A percentile compares a stretch with the other conserved stretches of the same genome.
Conservation (phyloP, 192 early-diverging fungal genomes). For the Spizellomyces sp. region DNA sequence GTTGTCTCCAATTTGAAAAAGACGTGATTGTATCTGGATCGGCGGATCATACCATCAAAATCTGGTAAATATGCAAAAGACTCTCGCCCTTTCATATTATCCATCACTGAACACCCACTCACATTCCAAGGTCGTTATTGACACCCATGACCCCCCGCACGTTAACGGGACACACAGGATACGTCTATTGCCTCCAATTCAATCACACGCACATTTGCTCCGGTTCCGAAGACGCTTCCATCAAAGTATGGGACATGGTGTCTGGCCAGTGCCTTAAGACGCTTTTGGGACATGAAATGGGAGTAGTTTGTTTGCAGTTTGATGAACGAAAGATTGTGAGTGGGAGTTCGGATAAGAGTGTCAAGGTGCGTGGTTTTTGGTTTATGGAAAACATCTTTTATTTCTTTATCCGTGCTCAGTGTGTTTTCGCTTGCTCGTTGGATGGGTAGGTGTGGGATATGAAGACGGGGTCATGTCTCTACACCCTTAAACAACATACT, state of each 20-base stretch:
- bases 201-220: slow-evolving; percentile 14
- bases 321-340: slow-evolving; percentile 43
- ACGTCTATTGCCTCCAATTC: slow-evolving; percentile 44
- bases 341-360: slow-evolving; percentile 45
- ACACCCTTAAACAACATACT: slow-evolving; percentile 47
- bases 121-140: not conserved
- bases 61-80: slow-evolving; percentile 20
- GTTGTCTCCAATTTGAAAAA: slow-evolving; percentile 36
- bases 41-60: slow-evolving; percentile 43
- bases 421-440: not conserved
- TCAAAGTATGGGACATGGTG: slow-evolving; percentile 38
- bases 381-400: not conserved
- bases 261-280: slow-evolving; percentile 15
- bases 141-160: not conserved
- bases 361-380: slow-evolving; percentile 43
- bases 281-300: slow-evolving; percentile 40
- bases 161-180: slow-evolving; percentile 33
- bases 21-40: slow-evolving; percentile 44
- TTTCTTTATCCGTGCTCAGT: not conserved
- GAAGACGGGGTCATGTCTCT: slow-evolving; percentile 41
- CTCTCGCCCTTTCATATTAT: too few species aligned
- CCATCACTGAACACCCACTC: not conserved
- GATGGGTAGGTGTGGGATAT: slow-evolving; percentile 45
- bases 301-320: slow-evolving; percentile 49
- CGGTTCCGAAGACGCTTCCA: slow-evolving; percentile 32